These are phyloP conservation scores for Vaccinium darrowii DNA, from an alignment of 148 eudicot genomes.

Conservation along the genomic window DNA sequence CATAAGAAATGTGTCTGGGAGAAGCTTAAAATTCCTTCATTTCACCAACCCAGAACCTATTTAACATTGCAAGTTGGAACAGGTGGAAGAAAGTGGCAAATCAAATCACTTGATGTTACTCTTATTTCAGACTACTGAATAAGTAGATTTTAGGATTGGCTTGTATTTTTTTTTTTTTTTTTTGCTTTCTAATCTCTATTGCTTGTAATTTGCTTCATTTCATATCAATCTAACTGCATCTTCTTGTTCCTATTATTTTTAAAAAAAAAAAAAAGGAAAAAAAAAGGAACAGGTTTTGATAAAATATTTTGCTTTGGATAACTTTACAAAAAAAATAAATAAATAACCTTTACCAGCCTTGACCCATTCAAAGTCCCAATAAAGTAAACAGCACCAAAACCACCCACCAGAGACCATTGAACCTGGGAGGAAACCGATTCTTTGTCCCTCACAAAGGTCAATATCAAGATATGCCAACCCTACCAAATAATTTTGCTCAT, in stretches of 20 bases:
- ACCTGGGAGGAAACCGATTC: not conserved
- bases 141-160: not conserved
- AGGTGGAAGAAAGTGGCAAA: not conserved
- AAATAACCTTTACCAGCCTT: not conserved
- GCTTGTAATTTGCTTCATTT: not conserved
- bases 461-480: slow-evolving; percentile 1
- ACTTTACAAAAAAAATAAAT: not conserved
- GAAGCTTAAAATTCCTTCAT: not conserved
- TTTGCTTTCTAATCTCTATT: not conserved
- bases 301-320: not conserved
- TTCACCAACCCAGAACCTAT: not conserved
- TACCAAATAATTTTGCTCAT: not conserved
- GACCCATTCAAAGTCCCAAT: not conserved
- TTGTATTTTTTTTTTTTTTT: not conserved
- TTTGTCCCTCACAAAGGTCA: not conserved
- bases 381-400: not conserved
- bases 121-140: not conserved
- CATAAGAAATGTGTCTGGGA: not conserved
- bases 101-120: too few species aligned
- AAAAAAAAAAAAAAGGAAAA: not conserved
- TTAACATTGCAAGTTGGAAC: not conserved
- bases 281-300: not conserved
- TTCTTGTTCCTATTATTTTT: not conserved
- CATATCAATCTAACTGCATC: not conserved
- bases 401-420: not conserved